Conservation (phyloP, 2,329 filamentous ascomycete species). For the Furcasterigmium furcatum region DNA sequence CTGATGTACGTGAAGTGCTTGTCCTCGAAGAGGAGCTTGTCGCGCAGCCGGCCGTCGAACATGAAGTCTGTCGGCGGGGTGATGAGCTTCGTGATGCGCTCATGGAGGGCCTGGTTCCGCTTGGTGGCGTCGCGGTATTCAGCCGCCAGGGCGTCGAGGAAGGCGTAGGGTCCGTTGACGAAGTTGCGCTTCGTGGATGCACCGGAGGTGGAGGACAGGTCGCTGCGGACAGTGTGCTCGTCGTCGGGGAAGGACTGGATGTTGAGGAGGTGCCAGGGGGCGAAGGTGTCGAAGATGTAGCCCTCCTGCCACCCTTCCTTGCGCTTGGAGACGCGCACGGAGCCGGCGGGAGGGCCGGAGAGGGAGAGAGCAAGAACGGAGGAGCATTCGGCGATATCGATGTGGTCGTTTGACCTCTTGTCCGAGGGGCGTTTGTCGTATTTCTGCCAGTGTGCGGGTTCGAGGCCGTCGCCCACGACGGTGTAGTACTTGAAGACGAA, state of each 20-base stretch:
- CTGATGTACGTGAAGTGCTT: conserved; percentile 57
- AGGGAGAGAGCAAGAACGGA: conserved; percentile 58
- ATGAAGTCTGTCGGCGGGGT: conserved; percentile 58
- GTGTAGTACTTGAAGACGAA: conserved; percentile 67
- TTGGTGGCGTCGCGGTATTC: conserved; percentile 61
- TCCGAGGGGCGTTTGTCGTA: conserved; percentile 43
- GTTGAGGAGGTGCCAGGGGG: conserved; percentile 57
- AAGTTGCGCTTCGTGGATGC: conserved; percentile 45
- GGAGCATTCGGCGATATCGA: conserved; percentile 56
- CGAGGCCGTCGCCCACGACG: conserved; percentile 50
- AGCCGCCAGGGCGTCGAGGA: conserved; percentile 53
- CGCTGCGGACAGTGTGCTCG: conserved; percentile 50
- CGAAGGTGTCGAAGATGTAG: conserved; percentile 54
- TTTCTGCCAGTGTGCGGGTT: conserved; percentile 58
- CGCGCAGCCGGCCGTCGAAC: conserved; percentile 52
- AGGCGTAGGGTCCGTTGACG: conserved; percentile 59
- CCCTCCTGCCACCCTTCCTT: conserved; percentile 44
- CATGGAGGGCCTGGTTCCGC: conserved; percentile 54
- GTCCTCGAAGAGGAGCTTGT: conserved; percentile 60
- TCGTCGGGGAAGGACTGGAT: conserved; percentile 60
- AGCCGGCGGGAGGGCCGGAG: conserved; percentile 45
- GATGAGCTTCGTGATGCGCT: conserved; percentile 54
- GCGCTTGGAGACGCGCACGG: conserved; percentile 44
- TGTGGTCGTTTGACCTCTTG: conserved; percentile 40
- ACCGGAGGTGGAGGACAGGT: conserved; percentile 29